Conservation (phyloP, 2,329 filamentous ascomycete species). For the Botryotinia globosa region DNA sequence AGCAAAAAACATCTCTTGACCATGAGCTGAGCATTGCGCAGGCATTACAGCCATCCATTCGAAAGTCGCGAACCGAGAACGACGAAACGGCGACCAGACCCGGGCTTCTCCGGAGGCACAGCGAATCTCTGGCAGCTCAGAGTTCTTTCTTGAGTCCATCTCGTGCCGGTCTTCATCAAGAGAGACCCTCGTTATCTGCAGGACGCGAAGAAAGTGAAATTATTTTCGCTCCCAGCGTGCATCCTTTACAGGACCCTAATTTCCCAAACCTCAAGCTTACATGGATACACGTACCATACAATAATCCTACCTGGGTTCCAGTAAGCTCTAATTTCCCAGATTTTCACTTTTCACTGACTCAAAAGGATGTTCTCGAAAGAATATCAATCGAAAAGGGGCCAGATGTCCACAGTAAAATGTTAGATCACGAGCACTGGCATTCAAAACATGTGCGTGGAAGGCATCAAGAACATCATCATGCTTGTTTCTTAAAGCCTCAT, state of each 20-base stretch:
- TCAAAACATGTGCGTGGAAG: constrained; percentile 22
- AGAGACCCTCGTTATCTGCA: not conserved
- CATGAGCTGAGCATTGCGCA: not conserved
- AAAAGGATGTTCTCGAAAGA: not conserved
- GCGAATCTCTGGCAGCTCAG: not conserved
- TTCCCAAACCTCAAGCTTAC: constrained; percentile 1
- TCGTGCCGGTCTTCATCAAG: not conserved
- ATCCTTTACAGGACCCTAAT: not conserved
- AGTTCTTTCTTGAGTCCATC: not conserved
- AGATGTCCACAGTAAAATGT: constrained; percentile 12
- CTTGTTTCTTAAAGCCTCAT: constrained; percentile 23
- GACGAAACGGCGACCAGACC: not conserved
- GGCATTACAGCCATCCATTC: not conserved
- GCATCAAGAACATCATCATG: constrained; percentile 20
- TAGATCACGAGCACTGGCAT: constrained; percentile 19
- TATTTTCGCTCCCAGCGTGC: too few relatives aligned
- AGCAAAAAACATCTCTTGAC: not conserved
- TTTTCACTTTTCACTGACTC: not conserved
- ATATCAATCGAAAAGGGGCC: constrained; percentile 21
- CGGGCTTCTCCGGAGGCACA: not conserved
- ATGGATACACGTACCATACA: constrained; percentile 5
- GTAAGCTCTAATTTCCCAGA: not conserved
- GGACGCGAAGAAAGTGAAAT: not conserved
- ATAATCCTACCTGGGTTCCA: not conserved
- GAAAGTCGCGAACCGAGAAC: not conserved